Percentiles rank a stretch among this genome's conserved stretches.
Conservation (phyloP, 1,284 basidiomycete genomes). For the Ustilago tritici region DNA sequence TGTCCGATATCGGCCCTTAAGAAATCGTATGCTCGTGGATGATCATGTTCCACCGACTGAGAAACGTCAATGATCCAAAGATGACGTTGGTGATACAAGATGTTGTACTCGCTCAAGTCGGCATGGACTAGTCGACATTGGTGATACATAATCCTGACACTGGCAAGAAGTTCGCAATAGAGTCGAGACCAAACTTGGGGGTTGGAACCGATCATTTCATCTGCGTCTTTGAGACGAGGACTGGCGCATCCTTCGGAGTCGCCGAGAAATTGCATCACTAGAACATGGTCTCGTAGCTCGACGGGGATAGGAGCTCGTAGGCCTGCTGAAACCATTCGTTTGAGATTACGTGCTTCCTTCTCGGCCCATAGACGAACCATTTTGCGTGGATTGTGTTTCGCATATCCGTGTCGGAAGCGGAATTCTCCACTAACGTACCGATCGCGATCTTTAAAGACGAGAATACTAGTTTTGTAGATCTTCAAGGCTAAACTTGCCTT, state of each 20-base stretch:
- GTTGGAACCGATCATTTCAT: slow-evolving; percentile 54
- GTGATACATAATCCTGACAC: slow-evolving; percentile 86
- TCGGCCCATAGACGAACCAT: slow-evolving; percentile 99
- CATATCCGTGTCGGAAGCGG: slow-evolving; percentile 92
- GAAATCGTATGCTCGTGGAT: slow-evolving; percentile 88
- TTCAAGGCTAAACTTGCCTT: slow-evolving; percentile 77
- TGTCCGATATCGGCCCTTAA: slow-evolving; percentile 91
- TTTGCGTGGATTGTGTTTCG: slow-evolving; percentile 92
- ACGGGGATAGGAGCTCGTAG: slow-evolving; percentile 87
- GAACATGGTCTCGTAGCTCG: slow-evolving; percentile 94
- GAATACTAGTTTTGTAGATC: slow-evolving; percentile 98
- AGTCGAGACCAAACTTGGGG: slow-evolving; percentile 70
- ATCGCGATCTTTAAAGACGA: slow-evolving; percentile 96
- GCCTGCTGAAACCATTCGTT: slow-evolving; percentile 83
- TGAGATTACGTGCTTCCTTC: slow-evolving; percentile 97
- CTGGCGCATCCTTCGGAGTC: slow-evolving; percentile 63
- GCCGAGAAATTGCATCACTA: slow-evolving; percentile 95
- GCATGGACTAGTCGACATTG: slow-evolving; percentile 94
- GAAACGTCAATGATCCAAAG: slow-evolving; percentile 98
- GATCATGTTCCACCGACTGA: slow-evolving; percentile 98
- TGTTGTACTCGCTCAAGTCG: slow-evolving; percentile 98
- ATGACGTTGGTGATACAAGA: slow-evolving; percentile 79
- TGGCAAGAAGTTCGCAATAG: slow-evolving; percentile 84
- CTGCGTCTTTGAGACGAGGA: slow-evolving; percentile 64
- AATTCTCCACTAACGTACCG: slow-evolving; percentile 91